Evolutionary conservation across 2,329 filamentous ascomycete genomes (phyloP), one percentile per base, ranked within the genome.

Genomic region (Simplicillium aogashimaense): DNA sequence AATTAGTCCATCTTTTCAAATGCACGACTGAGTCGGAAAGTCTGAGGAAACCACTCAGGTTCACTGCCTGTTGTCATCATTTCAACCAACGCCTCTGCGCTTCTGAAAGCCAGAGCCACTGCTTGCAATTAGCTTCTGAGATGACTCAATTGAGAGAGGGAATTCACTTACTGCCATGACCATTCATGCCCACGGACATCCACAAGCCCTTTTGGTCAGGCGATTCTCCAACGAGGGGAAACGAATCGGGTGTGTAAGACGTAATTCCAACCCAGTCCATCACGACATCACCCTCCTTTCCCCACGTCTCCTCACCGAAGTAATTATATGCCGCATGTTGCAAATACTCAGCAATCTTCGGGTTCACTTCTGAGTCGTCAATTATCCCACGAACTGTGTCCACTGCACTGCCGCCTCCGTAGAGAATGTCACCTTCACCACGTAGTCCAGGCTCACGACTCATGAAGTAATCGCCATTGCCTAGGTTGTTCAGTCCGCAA

Each of bases 151-250:
- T n/a, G 12, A 32, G 12, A 6, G 7, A 32, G 11, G 12, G 11
- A 13, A n/a, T n/a, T 15, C 7, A 32, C 30, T 32, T 32, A 32
- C 30, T 83, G 0, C 78, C 77, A 53, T 83, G 76, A 1, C 80
- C 80, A 46, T 80, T 78, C 46, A 83, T 83, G 6, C 74, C 69
- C 3, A 72, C 74, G 28, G 68, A 65, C 1, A 78, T 60, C 65
- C 72, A 80, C 16, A 82, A 50, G 1, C 67, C 64, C 4, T 60
- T 47, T 33, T 66, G 54, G 0, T 54, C 62, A 3, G 65, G 64
- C 42, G 75, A 56, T 43, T 62, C 56, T 1, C 74, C 74, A 1
- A 78, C 67, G 35, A 74, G 62, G 0, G 74, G 74, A 34, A 70
- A 57, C 0, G 66, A 65, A 50, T 79, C 74, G 3, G 65, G 58